Percentiles rank a stretch among this genome's conserved stretches.
These are phyloP conservation scores for Chaetomium cochliodes DNA, from an alignment of 495 filamentous ascomycete genomes.

Conservation along the genomic window DNA sequence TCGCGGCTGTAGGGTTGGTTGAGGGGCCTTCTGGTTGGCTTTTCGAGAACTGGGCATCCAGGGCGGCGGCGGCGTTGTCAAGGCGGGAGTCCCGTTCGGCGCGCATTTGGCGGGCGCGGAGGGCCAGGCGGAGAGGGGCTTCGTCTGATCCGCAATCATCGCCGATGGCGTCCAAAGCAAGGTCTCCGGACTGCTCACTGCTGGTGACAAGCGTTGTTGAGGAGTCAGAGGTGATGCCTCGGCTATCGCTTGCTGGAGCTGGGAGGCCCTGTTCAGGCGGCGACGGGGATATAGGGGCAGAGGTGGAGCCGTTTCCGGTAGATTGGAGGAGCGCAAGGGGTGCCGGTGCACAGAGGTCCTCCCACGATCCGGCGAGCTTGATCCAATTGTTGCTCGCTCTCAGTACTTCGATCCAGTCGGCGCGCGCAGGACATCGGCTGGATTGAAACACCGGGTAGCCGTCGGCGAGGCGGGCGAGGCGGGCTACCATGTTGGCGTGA, in stretches of 20 bases:
- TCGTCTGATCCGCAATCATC: constrained; percentile 67
- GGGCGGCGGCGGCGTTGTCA: constrained; percentile 30
- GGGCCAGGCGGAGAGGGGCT: constrained; percentile 59
- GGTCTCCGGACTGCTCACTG: constrained; percentile 52
- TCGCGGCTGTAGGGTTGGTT: too few species aligned
- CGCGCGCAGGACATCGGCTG: constrained; percentile 65
- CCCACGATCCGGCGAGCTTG: constrained; percentile 61
- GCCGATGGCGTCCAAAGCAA: constrained; percentile 59
- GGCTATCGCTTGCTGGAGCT: not conserved
- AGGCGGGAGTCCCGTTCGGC: constrained; percentile 50
- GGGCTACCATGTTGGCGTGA: constrained; percentile 74
- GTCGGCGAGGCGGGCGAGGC: constrained; percentile 68
- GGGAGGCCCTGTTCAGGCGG: constrained; percentile 8
- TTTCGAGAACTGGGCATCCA: constrained; percentile 20
- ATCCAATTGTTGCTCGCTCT: constrained; percentile 65
- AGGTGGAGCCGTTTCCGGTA: constrained; percentile 7
- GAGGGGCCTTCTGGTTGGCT: not conserved
- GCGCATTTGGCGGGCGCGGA: constrained; percentile 57
- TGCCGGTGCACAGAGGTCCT: constrained; percentile 66
- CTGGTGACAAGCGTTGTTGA: not conserved
- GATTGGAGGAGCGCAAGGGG: constrained; percentile 49
- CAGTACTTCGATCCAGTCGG: constrained; percentile 77
- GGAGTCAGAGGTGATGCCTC: not conserved
- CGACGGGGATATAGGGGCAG: constrained; percentile 18
- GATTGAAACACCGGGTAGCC: constrained; percentile 78